These are phyloP conservation scores for Radiomyces spectabilis DNA, from an alignment of 192 early-diverging fungal species.

Conservation along the genomic window DNA sequence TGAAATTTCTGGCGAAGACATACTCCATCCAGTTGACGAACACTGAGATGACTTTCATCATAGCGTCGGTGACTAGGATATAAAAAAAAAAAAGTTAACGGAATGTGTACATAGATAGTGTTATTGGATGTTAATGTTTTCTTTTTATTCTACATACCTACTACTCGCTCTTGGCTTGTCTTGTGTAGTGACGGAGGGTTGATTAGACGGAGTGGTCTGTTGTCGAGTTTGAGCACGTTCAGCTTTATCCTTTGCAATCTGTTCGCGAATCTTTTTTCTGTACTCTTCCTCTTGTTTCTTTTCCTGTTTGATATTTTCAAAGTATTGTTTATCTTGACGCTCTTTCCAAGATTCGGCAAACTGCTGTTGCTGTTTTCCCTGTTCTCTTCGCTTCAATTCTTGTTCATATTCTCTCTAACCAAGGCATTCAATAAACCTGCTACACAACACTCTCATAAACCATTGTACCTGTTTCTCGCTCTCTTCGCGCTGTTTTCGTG, in stretches of 20 bases:
- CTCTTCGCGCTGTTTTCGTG: too few relatives aligned
- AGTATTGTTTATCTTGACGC: conserved; percentile 13
- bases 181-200: not conserved
- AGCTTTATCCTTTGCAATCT: conserved; percentile 22
- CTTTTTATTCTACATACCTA: not conserved
- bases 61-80: not conserved
- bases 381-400: conserved; percentile 19
- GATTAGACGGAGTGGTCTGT: not conserved
- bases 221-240: not conserved
- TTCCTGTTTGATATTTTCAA: conserved; percentile 19
- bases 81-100: not conserved
- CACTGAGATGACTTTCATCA: conserved; percentile 11
- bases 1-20: conserved; percentile 15
- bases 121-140: too few relatives aligned
- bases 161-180: not conserved
- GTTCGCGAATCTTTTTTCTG: conserved; percentile 12
- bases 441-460: too few relatives aligned
- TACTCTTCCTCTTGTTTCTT: conserved; percentile 16
- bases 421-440: not conserved
- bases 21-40: conserved; percentile 24
- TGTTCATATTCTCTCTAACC: conserved; percentile 5
- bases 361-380: conserved; percentile 9
- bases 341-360: conserved; percentile 7
- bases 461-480: conserved; percentile 12
- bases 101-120: not conserved